Conservation (phyloP, 345 rosid genomes). For the Camelina neglecta region DNA sequence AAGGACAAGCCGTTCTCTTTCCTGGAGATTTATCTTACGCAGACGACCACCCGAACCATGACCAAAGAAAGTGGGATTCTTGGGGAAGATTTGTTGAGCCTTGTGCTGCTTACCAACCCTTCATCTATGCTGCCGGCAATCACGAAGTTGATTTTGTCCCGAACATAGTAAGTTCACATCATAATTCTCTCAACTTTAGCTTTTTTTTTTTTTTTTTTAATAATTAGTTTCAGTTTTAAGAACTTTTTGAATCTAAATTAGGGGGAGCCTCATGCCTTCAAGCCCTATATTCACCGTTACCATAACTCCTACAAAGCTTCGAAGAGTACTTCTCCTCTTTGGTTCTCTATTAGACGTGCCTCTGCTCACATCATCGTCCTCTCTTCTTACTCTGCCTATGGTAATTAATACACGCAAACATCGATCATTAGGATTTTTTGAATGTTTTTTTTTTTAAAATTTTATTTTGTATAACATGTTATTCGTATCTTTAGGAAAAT, state of each 20-base stretch:
- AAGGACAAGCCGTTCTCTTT: slow-evolving; percentile 53
- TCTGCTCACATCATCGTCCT: slow-evolving; percentile 56
- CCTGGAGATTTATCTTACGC: slow-evolving; percentile 61
- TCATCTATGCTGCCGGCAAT: slow-evolving; percentile 58
- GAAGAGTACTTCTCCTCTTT: slow-evolving; percentile 53
- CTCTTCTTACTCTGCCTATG: slow-evolving; percentile 56
- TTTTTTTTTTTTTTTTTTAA: neutral
- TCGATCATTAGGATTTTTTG: neutral
- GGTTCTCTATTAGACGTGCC: slow-evolving; percentile 58
- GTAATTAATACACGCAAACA: slow-evolving; percentile 26
- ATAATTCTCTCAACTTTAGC: neutral
- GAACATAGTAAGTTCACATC: slow-evolving; percentile 41
- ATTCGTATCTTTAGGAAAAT: slow-evolving; percentile 29
- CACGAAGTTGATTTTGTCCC: slow-evolving; percentile 56
- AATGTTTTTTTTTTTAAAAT: neutral
- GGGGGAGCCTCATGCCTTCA: slow-evolving; percentile 47
- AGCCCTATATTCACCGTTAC: slow-evolving; percentile 45
- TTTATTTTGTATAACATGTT: slow-evolving; percentile 9
- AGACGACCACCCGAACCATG: slow-evolving; percentile 49
- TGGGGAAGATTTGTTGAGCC: slow-evolving; percentile 54
- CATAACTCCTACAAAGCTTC: slow-evolving; percentile 48
- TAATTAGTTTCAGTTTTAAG: neutral
- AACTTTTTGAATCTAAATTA: slow-evolving; percentile 19
- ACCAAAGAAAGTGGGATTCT: slow-evolving; percentile 56
- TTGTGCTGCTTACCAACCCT: slow-evolving; percentile 59